These are phyloP conservation scores for Aspergillus sp. DNA, from an alignment of 2,329 filamentous ascomycete genomes.

Conservation along the genomic window DNA sequence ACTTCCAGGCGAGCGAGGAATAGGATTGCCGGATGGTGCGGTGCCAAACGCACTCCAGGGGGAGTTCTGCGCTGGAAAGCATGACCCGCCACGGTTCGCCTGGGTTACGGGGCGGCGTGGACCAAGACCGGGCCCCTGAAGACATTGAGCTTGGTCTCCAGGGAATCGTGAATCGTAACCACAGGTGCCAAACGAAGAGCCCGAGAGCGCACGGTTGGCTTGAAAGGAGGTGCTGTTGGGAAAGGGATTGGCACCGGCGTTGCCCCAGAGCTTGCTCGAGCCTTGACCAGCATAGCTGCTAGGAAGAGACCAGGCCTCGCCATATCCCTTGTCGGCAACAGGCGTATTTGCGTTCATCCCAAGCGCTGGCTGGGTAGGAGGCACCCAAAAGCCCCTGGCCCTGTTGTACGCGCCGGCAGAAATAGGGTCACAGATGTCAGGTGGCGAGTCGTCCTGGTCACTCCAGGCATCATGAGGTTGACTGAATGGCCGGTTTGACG, in stretches of 20 bases:
- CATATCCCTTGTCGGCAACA: slow-evolving; percentile 19
- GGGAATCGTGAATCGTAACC: slow-evolving; percentile 21
- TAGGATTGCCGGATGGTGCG: slow-evolving; percentile 14
- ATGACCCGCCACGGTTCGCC: slow-evolving; percentile 20
- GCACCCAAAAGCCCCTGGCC: slow-evolving; percentile 24
- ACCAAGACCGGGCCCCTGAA: slow-evolving; percentile 15
- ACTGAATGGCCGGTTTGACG: slow-evolving; percentile 36
- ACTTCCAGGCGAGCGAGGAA: slow-evolving; percentile 19
- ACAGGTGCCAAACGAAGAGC: slow-evolving; percentile 18
- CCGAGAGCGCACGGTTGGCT: slow-evolving; percentile 27
- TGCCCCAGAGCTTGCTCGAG: slow-evolving; percentile 22
- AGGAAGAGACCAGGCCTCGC: slow-evolving; percentile 14
- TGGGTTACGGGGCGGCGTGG: slow-evolving; percentile 24
- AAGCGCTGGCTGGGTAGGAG: slow-evolving; percentile 18
- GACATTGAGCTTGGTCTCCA: slow-evolving; percentile 22
- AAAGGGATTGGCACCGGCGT: slow-evolving; percentile 13
- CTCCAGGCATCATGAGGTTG: slow-evolving; percentile 36
- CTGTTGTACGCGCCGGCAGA: slow-evolving; percentile 34
- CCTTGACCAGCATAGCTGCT: slow-evolving; percentile 17
- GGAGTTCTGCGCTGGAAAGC: slow-evolving; percentile 24
- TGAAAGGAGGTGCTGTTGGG: slow-evolving; percentile 14
- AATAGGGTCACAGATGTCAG: slow-evolving; percentile 36
- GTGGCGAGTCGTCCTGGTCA: slow-evolving; percentile 34
- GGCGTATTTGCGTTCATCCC: slow-evolving; percentile 16
- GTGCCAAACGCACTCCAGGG: slow-evolving; percentile 25